phyloP scores from a whole-genome alignment of 1,139 yeast species.

The Arxiozyma bovina region DNA sequence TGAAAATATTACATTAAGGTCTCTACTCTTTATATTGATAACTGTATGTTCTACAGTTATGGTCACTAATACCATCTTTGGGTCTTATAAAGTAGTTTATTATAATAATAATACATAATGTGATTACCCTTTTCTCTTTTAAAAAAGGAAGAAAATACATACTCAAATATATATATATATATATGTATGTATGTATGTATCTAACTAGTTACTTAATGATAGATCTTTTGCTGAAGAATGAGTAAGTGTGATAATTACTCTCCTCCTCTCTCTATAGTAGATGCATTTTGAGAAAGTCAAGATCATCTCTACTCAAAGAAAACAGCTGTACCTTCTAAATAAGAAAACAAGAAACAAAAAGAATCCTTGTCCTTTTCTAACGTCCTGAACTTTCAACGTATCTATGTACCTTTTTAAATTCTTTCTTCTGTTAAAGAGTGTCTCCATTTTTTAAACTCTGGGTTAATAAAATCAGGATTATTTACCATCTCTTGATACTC shows the following conservation, averaged over 20 bases:
- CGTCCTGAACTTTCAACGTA: not conserved
- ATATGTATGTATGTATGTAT: not conserved
- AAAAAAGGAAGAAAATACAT: too few species aligned
- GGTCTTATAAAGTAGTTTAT: slow-evolving; percentile 15
- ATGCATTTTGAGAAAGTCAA: not conserved
- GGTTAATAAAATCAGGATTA: slow-evolving; percentile 38
- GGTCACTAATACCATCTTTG: slow-evolving; percentile 23
- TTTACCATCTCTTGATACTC: slow-evolving; percentile 29
- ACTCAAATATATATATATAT: too few species aligned
- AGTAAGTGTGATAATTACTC: not conserved
- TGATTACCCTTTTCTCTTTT: not conserved
- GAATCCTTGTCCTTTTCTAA: not conserved
- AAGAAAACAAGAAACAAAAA: too few species aligned
- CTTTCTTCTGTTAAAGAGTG: too few species aligned
- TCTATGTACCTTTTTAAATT: too few species aligned
- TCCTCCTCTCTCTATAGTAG: not conserved
- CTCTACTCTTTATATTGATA: slow-evolving; percentile 38
- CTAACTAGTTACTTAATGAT: not conserved
- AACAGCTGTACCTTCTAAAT: too few species aligned
- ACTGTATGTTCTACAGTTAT: slow-evolving; percentile 30
- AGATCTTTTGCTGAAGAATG: not conserved
- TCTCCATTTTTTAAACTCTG: slow-evolving; percentile 60
- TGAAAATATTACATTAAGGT: slow-evolving; percentile 55
- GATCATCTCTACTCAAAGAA: too few species aligned
- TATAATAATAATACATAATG: not conserved